Percentiles rank a stretch among this genome's conserved stretches.
These are phyloP conservation scores for Metschnikowia sp. DNA, from an alignment of 805 yeast species.

Conservation along the genomic window DNA sequence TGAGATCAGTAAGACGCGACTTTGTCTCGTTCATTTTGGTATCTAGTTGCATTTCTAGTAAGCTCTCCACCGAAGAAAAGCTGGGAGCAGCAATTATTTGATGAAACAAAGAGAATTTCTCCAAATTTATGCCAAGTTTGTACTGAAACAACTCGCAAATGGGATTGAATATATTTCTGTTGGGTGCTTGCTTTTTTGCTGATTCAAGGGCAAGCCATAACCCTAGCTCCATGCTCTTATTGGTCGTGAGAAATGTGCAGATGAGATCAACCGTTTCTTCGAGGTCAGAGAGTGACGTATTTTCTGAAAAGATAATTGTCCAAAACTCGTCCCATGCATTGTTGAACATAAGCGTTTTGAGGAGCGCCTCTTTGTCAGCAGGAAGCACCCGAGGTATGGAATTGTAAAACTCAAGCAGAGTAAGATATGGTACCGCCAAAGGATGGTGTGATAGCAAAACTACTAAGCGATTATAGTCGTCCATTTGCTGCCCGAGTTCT, in stretches of 20 bases:
- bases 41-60: too few species aligned
- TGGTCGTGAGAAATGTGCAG: slow-evolving; percentile 16
- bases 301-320: slow-evolving; percentile 25
- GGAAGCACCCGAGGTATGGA: slow-evolving; percentile 16
- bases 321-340: slow-evolving; percentile 29
- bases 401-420: slow-evolving; percentile 19
- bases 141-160: slow-evolving; percentile 21
- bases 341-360: slow-evolving; percentile 31
- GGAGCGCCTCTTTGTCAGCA: slow-evolving; percentile 20
- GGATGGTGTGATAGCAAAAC: slow-evolving; percentile 33
- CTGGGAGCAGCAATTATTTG: neutral
- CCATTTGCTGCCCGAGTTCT: slow-evolving; percentile 25
- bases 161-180: slow-evolving; percentile 14
- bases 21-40: too few species aligned
- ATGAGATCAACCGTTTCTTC: slow-evolving; percentile 35
- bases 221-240: slow-evolving; percentile 24
- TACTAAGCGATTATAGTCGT: slow-evolving; percentile 27
- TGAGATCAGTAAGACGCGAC: neutral
- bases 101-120: slow-evolving; percentile 4
- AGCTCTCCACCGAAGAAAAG: too few species aligned
- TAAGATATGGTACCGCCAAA: slow-evolving; percentile 26
- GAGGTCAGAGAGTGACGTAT: slow-evolving; percentile 31
- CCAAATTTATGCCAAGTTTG: slow-evolving; percentile 9
- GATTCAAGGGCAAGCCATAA: slow-evolving; percentile 24
- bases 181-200: slow-evolving; percentile 13